A percentile compares a stretch with the other conserved stretches of the same genome.
phyloP scores from a whole-genome alignment of 352 stramenopile species.

The Phytophthora podocarpi region DNA sequence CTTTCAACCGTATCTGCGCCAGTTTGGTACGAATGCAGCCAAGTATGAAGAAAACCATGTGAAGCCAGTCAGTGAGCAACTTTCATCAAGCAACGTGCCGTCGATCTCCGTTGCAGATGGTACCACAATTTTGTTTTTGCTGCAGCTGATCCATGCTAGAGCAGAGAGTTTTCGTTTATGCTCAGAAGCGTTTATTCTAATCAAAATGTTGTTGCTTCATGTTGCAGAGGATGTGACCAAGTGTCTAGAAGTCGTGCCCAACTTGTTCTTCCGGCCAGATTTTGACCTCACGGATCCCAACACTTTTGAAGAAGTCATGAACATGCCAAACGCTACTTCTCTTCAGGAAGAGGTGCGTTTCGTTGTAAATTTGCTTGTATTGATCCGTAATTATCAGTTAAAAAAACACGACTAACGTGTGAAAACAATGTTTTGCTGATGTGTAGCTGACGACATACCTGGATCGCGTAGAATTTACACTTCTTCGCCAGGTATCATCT shows the following conservation, averaged over 20 bases:
- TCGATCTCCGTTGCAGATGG: conserved; percentile 79
- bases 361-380: neutral
- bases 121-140: conserved; percentile 18
- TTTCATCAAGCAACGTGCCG: conserved; percentile 83
- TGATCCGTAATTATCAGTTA: too few relatives aligned
- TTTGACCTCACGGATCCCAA: conserved; percentile 81
- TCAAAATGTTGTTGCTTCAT: neutral
- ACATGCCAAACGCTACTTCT: conserved; percentile 53
- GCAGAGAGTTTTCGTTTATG: neutral
- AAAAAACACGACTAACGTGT: neutral
- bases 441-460: conserved; percentile 75
- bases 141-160: neutral
- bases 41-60: conserved; percentile 81
- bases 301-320: conserved; percentile 85
- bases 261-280: conserved; percentile 78
- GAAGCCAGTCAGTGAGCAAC: conserved; percentile 80
- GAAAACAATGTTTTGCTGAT: conserved; percentile 1
- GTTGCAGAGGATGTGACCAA: conserved; percentile 78
- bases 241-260: conserved; percentile 76
- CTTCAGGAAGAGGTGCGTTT: conserved; percentile 72
- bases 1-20: conserved; percentile 81
- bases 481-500: conserved; percentile 85
- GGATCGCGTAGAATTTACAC: conserved; percentile 85
- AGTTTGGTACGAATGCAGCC: conserved; percentile 65
- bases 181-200: neutral